Conservation (phyloP, 2,329 filamentous ascomycete genomes). For the Aspergillus fischeri region DNA sequence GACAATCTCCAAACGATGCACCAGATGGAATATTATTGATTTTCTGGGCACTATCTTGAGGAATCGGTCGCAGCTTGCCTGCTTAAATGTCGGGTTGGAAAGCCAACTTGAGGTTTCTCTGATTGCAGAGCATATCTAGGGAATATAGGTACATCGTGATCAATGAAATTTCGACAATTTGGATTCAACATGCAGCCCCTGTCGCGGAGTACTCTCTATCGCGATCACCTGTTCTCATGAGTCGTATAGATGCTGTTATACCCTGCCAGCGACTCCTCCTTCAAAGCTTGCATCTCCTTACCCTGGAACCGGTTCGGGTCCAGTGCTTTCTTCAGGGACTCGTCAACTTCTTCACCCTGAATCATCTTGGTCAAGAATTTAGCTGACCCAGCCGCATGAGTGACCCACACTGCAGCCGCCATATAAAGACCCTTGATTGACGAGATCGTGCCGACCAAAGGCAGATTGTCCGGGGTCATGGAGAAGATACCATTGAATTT, state of each 20-base stretch:
- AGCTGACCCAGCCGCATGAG: conserved; percentile 31
- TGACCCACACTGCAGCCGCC: conserved; percentile 34
- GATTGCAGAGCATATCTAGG: neutral
- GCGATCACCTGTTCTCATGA: conserved; percentile 1
- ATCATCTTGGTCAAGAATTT: conserved; percentile 17
- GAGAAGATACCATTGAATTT: conserved; percentile 33
- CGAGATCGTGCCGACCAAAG: conserved; percentile 27
- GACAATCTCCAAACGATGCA: too few species aligned
- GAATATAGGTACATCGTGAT: neutral
- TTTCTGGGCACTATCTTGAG: too few species aligned
- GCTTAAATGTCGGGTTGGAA: too few species aligned
- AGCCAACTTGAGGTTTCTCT: too few species aligned
- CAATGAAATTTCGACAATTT: neutral
- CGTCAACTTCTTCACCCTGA: conserved; percentile 16
- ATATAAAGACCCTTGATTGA: conserved; percentile 24
- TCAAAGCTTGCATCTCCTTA: conserved; percentile 14
- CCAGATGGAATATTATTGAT: too few species aligned
- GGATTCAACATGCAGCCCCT: neutral
- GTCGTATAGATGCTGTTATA: conserved; percentile 33
- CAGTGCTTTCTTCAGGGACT: conserved; percentile 13
- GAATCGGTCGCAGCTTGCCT: too few species aligned
- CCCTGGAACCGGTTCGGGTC: conserved; percentile 24
- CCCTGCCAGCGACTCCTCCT: conserved; percentile 19
- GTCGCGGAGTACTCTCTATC: neutral
- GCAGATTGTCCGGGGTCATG: conserved; percentile 34